A percentile compares a stretch with the other conserved stretches of the same genome.
Conservation (phyloP, 2,329 filamentous ascomycete genomes). For the Sclerotinia sclerotiorum region DNA sequence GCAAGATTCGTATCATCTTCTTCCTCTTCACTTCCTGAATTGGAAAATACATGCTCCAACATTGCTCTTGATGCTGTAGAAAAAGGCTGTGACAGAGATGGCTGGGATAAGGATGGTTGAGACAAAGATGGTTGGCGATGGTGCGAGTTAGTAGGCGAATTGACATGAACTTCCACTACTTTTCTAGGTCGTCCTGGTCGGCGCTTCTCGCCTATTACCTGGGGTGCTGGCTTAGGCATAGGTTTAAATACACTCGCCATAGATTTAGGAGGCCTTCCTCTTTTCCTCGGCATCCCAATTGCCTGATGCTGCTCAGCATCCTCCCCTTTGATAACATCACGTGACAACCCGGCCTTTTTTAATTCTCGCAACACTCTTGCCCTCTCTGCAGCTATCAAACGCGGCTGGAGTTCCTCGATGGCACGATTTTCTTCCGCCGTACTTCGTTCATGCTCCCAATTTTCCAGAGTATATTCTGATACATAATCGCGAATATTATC, state of each 20-base stretch:
- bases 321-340: slow-evolving; percentile 18
- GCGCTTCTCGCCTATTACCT: slow-evolving; percentile 7
- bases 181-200: slow-evolving; percentile 15
- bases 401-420: slow-evolving; percentile 25
- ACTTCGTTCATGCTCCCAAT: slow-evolving; percentile 51
- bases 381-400: slow-evolving; percentile 23
- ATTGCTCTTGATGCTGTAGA: slow-evolving; percentile 30
- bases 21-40: slow-evolving; percentile 26
- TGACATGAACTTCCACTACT: slow-evolving; percentile 8
- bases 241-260: slow-evolving; percentile 18
- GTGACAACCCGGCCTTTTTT: slow-evolving; percentile 21
- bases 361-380: slow-evolving; percentile 15
- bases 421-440: slow-evolving; percentile 20
- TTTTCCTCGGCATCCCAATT: slow-evolving; percentile 21
- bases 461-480: slow-evolving; percentile 55
- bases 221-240: not conserved
- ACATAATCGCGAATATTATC: slow-evolving; percentile 56
- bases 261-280: slow-evolving; percentile 22
- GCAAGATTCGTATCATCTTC: slow-evolving; percentile 28
- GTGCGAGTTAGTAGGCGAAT: slow-evolving; percentile 1
- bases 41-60: slow-evolving; percentile 21
- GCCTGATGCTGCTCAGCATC: slow-evolving; percentile 15
- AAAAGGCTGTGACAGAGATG: slow-evolving; percentile 31
- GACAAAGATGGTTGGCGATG: slow-evolving; percentile 21
- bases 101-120: slow-evolving; percentile 33